Percentiles rank a stretch among this genome's conserved stretches.
These are phyloP conservation scores for Ulota crispa DNA, from an alignment of 225 moss, liverwort and hornwort species.

Conservation along the genomic window DNA sequence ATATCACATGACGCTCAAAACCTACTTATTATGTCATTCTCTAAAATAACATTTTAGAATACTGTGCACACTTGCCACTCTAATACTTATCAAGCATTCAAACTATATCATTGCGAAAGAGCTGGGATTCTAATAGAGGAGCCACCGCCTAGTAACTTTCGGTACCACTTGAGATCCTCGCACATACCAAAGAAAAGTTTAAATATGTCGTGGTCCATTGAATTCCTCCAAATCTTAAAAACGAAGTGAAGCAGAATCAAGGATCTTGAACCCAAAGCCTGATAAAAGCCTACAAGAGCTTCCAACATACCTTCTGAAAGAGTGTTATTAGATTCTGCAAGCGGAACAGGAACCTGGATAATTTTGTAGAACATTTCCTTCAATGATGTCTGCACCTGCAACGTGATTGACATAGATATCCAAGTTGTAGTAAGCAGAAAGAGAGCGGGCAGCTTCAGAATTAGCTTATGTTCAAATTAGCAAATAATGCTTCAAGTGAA, in stretches of 20 bases:
- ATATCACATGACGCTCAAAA: not conserved
- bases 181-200: conserved; percentile 1
- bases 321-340: conserved; percentile 32
- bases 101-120: not conserved
- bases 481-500: conserved; percentile 1
- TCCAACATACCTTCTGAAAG: conserved; percentile 54
- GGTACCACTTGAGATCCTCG: not conserved
- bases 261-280: not conserved
- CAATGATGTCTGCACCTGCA: conserved; percentile 69
- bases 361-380: conserved; percentile 69
- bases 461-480: not conserved
- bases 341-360: conserved; percentile 61
- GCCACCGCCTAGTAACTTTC: not conserved
- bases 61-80: not conserved
- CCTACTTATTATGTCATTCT: not conserved
- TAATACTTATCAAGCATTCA: not conserved
- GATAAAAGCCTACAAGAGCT: not conserved
- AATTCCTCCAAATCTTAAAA: not conserved
- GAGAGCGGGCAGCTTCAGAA: not conserved
- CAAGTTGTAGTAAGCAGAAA: not conserved
- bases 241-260: not conserved
- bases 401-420: conserved; percentile 6
- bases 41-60: not conserved
- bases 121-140: not conserved
- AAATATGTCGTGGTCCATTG: not conserved